These are phyloP conservation scores for Petasospora fabianii DNA, from an alignment of 1,139 yeast species.

Conservation along the genomic window DNA sequence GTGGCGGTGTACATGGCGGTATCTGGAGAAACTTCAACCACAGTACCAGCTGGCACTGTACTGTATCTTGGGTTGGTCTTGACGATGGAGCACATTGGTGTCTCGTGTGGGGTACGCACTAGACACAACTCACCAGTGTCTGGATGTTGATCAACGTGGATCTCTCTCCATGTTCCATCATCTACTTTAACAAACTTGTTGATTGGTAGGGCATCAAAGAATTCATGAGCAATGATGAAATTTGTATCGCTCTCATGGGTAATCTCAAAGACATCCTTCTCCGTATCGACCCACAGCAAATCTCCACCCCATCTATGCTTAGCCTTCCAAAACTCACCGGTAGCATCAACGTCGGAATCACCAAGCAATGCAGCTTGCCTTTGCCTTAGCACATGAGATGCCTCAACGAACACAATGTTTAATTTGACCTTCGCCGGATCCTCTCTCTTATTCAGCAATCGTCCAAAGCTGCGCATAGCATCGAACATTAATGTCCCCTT, in stretches of 20 bases:
- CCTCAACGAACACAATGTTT: constrained; percentile 61
- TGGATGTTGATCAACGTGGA: constrained; percentile 52
- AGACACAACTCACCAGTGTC: constrained; percentile 49
- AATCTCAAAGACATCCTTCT: constrained; percentile 46
- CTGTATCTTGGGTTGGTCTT: constrained; percentile 48
- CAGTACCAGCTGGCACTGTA: constrained; percentile 51
- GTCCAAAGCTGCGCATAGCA: constrained; percentile 45
- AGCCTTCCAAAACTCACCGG: constrained; percentile 21
- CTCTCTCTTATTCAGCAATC: constrained; percentile 28
- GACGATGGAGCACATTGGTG: constrained; percentile 64
- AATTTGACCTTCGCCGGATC: constrained; percentile 30
- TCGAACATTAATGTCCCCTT: constrained; percentile 77
- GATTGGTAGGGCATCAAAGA: constrained; percentile 83
- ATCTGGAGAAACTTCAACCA: constrained; percentile 75
- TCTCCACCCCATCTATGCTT: constrained; percentile 50
- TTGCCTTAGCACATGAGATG: constrained; percentile 60
- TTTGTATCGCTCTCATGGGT: constrained; percentile 39
- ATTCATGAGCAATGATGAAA: constrained; percentile 77
- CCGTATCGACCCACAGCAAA: constrained; percentile 69
- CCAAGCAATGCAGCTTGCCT: constrained; percentile 56
- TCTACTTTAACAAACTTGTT: constrained; percentile 61
- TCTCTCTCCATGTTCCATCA: constrained; percentile 78
- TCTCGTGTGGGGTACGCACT: constrained; percentile 55
- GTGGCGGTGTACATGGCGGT: constrained; percentile 51
- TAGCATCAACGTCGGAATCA: constrained; percentile 25